Base-by-base conservation (phyloP, 2,329 filamentous ascomycete species). In the Ilyonectria robusta region DNA sequence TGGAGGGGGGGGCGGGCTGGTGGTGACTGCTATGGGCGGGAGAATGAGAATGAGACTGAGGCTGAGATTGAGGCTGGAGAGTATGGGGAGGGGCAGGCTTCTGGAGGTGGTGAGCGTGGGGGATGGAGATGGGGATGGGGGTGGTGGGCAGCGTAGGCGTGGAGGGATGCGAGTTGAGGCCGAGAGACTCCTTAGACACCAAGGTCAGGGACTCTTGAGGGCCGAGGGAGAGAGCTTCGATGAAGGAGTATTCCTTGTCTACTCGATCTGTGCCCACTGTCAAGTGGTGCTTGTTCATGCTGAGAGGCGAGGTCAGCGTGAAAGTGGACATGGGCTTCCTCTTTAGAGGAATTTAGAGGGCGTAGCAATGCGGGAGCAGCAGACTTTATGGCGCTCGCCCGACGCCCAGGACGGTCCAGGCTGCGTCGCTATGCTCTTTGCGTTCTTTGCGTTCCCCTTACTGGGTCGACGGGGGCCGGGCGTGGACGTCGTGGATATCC, bases 221-320 rank as follows among this genome's bases (percentile, higher is more conserved):
- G 59, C 72, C 66, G 33, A 78, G 74, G 58, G 70, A 66, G 57
- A 78, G 74, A 35, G 76, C 76, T 75, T 78, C 76, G 50, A 78
- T 73, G 64, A 78, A 78, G 65, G 76, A 78, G 69, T 76, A 78
- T 62, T 78, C 76, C 68, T 76, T 73, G 66, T 76, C 72, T 46
- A 56, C 47, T 67, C 62, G 68, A 47, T 67, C 70, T 60, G 60
- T 68, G 50, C 62, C 74, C 70, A 69, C 71, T 50, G 65, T 47
- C 21, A 75, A 40, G 62, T 70, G 67, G 59, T 69, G 69, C 54
- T 65, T 59, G 70, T 65, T 75, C 74, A 76, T 76, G 51, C 70
- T 75, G 59, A 50, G 53, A 59, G 47, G 17, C 31, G 19, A 37
- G 31, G 70, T 65, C 65, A 66, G 47, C 47, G 55, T 33, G 31